Evolutionary conservation across 805 yeast species (phyloP).

Genomic region (Torulaspora gathmanii): DNA sequence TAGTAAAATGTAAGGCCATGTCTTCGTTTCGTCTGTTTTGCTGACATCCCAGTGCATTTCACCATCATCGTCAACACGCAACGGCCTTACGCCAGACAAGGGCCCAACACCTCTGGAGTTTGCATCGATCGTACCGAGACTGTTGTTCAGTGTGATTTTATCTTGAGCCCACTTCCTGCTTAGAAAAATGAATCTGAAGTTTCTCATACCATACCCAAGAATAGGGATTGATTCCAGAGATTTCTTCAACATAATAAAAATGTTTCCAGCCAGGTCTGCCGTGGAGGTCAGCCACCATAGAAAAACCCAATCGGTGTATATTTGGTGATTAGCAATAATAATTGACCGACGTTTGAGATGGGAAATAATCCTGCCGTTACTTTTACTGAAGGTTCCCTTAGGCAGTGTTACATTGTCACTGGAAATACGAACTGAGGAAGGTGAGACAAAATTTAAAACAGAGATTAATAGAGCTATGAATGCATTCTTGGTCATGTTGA

Average conservation of each 20-base stretch:
- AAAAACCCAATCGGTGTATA: constrained; percentile 88
- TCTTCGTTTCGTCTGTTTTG: constrained; percentile 8
- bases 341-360: constrained; percentile 51
- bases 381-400: constrained; percentile 32
- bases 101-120: constrained; percentile 56
- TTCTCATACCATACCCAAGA: constrained; percentile 79
- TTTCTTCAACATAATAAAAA: constrained; percentile 75
- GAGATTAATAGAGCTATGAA: constrained; percentile 54
- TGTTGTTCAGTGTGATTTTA: constrained; percentile 46
- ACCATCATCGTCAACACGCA: constrained; percentile 29
- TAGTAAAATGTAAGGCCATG: constrained; percentile 63
- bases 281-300: constrained; percentile 80
- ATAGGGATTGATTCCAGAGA: constrained; percentile 66
- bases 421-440: constrained; percentile 50
- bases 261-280: constrained; percentile 54
- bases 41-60: constrained; percentile 23
- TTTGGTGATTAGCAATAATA: constrained; percentile 81
- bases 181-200: constrained; percentile 70
- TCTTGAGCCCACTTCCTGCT: constrained; percentile 82
- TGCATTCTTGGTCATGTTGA: constrained; percentile 52
- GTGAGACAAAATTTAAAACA: constrained; percentile 47
- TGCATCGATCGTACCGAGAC: constrained; percentile 54
- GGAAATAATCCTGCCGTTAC: constrained; percentile 24
- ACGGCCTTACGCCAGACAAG: constrained; percentile 37
- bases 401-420: constrained; percentile 40